phyloP scores from a whole-genome alignment of 139 green algal species.

The Coelastrella sp. region DNA sequence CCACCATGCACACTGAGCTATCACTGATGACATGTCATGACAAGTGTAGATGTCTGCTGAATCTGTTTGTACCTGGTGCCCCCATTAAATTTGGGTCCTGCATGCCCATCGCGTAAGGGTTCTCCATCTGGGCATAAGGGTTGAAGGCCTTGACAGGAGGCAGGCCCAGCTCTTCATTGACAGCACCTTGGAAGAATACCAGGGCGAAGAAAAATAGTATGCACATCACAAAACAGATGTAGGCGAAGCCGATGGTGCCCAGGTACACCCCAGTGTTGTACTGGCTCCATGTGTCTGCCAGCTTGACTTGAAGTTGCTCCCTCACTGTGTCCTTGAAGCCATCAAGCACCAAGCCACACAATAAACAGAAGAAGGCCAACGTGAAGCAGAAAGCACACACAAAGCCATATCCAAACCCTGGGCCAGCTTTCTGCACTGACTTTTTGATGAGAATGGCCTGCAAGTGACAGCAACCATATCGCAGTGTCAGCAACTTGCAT shows the following conservation, averaged over 20 bases:
- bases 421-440: constrained; percentile 62
- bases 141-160: not conserved
- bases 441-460: constrained; percentile 50
- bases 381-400: constrained; percentile 63
- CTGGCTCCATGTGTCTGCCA: constrained; percentile 49
- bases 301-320: constrained; percentile 16
- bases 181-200: constrained; percentile 58
- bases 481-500: not conserved
- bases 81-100: not conserved
- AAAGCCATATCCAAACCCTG: constrained; percentile 71
- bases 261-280: constrained; percentile 55
- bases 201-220: constrained; percentile 60
- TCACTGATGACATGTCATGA: not conserved
- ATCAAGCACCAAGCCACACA: constrained; percentile 61
- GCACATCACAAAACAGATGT: constrained; percentile 61
- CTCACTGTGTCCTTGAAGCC: constrained; percentile 48
- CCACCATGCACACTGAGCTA: no score
- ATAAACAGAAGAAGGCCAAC: constrained; percentile 58
- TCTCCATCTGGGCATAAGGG: constrained; percentile 36
- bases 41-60: not conserved
- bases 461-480: not conserved
- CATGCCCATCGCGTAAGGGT: constrained; percentile 34
- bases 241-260: constrained; percentile 56
- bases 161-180: constrained; percentile 57
- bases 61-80: not conserved